Conservation (phyloP, 495 filamentous ascomycete genomes). For the Aspergillus sclerotiicarbonarius region DNA sequence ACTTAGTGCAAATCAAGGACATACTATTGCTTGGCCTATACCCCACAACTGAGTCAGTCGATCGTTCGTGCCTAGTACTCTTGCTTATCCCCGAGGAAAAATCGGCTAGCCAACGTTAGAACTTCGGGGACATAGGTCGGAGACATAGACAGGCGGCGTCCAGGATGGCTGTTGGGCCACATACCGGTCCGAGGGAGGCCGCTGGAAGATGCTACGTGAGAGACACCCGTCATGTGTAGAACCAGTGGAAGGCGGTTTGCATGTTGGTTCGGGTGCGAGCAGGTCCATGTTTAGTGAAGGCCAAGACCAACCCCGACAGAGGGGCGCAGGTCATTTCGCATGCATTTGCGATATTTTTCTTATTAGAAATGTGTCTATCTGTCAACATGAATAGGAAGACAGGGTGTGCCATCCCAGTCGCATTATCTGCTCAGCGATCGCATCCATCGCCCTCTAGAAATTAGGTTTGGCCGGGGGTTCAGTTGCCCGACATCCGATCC, state of each 20-base stretch:
- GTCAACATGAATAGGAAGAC: not conserved
- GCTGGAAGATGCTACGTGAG: not conserved
- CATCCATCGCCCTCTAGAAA: not conserved
- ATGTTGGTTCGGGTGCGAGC: slow-evolving; percentile 10
- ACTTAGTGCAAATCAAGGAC: not conserved
- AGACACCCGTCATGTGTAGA: not conserved
- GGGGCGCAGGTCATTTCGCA: not conserved
- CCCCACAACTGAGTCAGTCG: slow-evolving; percentile 8
- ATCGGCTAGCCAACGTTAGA: not conserved
- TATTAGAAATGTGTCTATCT: not conserved
- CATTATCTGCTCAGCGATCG: not conserved
- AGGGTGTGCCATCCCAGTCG: not conserved
- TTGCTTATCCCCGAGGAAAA: not conserved
- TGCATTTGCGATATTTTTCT: not conserved
- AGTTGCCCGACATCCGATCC: not conserved
- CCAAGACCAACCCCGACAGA: slow-evolving; percentile 6
- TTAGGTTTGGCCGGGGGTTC: not conserved
- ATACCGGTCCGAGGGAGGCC: not conserved
- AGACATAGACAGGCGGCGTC: not conserved
- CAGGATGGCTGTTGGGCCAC: not conserved
- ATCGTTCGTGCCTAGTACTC: slow-evolving; percentile 2
- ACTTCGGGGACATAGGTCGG: not conserved
- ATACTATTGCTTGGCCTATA: not conserved
- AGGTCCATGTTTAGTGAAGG: slow-evolving; percentile 8
- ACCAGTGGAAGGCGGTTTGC: slow-evolving; percentile 3